A percentile compares a stretch with the other conserved stretches of the same genome.
Evolutionary conservation across 2,329 filamentous ascomycete species (phyloP).

Genomic region (Capronia epimyces): DNA sequence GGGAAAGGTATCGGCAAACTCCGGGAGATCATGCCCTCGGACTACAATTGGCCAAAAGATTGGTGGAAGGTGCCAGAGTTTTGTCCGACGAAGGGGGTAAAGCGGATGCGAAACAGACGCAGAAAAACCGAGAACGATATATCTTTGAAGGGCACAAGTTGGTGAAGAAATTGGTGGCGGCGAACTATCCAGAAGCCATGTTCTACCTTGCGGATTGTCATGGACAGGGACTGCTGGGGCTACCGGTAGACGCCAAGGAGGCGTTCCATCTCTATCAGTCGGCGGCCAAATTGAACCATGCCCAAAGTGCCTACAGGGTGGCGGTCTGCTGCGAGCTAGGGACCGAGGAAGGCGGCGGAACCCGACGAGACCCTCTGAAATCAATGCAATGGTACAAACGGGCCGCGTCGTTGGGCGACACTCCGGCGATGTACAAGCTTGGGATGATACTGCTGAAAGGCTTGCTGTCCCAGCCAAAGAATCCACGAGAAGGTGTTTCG

Average conservation of each 20-base stretch:
- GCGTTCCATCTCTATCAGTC: slow-evolving; percentile 91
- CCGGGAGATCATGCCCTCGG: slow-evolving; percentile 67
- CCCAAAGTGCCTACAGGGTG: slow-evolving; percentile 83
- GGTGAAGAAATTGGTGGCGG: slow-evolving; percentile 75
- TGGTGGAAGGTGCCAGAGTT: slow-evolving; percentile 77
- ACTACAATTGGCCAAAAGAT: slow-evolving; percentile 69
- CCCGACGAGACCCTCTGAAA: slow-evolving; percentile 82
- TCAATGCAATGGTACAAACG: slow-evolving; percentile 98
- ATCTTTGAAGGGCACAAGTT: slow-evolving; percentile 82
- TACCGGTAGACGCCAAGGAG: slow-evolving; percentile 80
- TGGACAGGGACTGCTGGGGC: slow-evolving; percentile 71
- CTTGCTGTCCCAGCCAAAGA: slow-evolving; percentile 76
- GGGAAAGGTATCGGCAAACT: slow-evolving; percentile 63
- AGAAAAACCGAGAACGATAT: slow-evolving; percentile 72
- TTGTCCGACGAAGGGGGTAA: slow-evolving; percentile 71
- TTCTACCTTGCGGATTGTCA: slow-evolving; percentile 89
- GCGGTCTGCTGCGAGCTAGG: slow-evolving; percentile 97
- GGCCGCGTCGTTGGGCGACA: slow-evolving; percentile 81
- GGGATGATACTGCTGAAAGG: slow-evolving; percentile 95
- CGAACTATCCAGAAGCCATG: slow-evolving; percentile 77
- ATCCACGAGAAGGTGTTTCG: slow-evolving; percentile 76
- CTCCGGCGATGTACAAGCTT: slow-evolving; percentile 95
- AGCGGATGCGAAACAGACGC: slow-evolving; percentile 58
- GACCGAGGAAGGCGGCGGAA: slow-evolving; percentile 88
- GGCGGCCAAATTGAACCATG: slow-evolving; percentile 81